These are phyloP conservation scores for Fusarium lateritium DNA, from an alignment of 2,329 filamentous ascomycete species.

Conservation along the genomic window DNA sequence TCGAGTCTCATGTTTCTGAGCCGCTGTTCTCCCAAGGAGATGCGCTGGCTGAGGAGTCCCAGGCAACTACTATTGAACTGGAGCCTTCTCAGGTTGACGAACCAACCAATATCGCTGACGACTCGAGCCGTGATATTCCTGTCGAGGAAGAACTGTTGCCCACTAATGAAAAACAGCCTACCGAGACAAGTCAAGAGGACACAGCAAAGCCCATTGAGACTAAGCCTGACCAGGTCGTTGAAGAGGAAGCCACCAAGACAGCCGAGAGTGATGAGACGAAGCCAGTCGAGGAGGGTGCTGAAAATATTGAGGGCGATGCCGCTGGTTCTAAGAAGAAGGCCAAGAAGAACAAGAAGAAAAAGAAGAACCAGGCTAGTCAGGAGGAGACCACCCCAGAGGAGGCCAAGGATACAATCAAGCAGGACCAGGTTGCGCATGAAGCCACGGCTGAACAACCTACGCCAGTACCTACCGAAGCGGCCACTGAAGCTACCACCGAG, in stretches of 20 bases:
- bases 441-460: slow-evolving; percentile 4
- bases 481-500: not conserved
- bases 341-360: slow-evolving; percentile 56
- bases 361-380: slow-evolving; percentile 31
- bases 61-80: slow-evolving; percentile 39
- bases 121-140: slow-evolving; percentile 1
- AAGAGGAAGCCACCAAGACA: slow-evolving; percentile 2
- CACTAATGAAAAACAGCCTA: slow-evolving; percentile 6
- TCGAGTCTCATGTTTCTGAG: slow-evolving; percentile 50
- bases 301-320: slow-evolving; percentile 23
- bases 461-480: not conserved
- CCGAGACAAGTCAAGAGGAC: not conserved
- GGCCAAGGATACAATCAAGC: slow-evolving; percentile 6
- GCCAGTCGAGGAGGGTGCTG: slow-evolving; percentile 3
- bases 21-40: slow-evolving; percentile 54
- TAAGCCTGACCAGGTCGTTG: not conserved
- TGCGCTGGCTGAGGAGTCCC: slow-evolving; percentile 44
- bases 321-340: slow-evolving; percentile 49
- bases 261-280: slow-evolving; percentile 4
- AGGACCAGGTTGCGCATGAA: slow-evolving; percentile 14
- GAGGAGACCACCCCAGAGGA: slow-evolving; percentile 23
- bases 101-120: slow-evolving; percentile 1
- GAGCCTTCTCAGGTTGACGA: slow-evolving; percentile 48
- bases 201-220: not conserved
- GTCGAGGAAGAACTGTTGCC: slow-evolving; percentile 1